phyloP scores from a whole-genome alignment of 768 basidiomycete genomes.

The Termitomyces heimii region DNA sequence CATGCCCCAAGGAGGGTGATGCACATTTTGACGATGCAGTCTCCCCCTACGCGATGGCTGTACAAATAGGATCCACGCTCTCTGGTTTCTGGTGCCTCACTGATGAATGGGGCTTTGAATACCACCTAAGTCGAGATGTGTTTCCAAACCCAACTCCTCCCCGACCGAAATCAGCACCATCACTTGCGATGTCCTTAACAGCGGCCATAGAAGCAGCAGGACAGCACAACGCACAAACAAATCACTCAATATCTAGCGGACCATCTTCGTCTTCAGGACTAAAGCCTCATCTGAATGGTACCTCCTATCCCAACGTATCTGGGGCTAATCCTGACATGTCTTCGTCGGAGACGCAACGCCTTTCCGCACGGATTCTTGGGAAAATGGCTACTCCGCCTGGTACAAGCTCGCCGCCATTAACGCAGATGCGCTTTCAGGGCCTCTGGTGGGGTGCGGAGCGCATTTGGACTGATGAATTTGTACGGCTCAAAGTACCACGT shows the following conservation, averaged over 20 bases:
- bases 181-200: constrained; percentile 26
- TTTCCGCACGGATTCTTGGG: constrained; percentile 19
- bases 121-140: constrained; percentile 29
- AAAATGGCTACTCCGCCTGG: constrained; percentile 15
- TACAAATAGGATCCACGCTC: constrained; percentile 63
- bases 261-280: constrained; percentile 2
- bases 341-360: constrained; percentile 16
- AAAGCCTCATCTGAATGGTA: background rate
- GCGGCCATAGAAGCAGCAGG: constrained; percentile 42
- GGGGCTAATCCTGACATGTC: constrained; percentile 14
- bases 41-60: constrained; percentile 61
- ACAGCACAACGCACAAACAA: constrained; percentile 29
- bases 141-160: constrained; percentile 12
- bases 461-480: constrained; percentile 82
- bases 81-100: constrained; percentile 66
- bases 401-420: constrained; percentile 10
- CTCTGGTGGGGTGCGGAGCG: constrained; percentile 89
- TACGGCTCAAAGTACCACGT: constrained; percentile 70
- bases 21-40: constrained; percentile 46
- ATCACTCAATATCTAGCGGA: background rate
- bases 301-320: constrained; percentile 14
- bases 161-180: constrained; percentile 6
- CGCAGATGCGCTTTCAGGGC: constrained; percentile 66
- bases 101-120: constrained; percentile 65
- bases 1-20: constrained; percentile 26